A percentile compares a stretch with the other conserved stretches of the same genome.
Evolutionary conservation across 2,329 filamentous ascomycete genomes (phyloP).

Genomic region (Sporothrix globosa): DNA sequence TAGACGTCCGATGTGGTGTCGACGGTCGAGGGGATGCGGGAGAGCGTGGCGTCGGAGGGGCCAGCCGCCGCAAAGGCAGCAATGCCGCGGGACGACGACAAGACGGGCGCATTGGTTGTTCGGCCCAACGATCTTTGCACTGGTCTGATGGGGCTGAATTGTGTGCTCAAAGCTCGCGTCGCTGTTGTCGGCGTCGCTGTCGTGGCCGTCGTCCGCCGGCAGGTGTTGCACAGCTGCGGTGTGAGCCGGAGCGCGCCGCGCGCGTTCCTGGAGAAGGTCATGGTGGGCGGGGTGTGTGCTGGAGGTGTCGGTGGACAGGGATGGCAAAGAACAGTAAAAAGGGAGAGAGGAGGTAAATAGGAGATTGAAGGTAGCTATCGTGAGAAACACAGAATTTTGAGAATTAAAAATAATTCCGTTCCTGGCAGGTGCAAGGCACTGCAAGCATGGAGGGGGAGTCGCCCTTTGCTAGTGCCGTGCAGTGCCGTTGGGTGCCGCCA

Average conservation of each 20-base stretch:
- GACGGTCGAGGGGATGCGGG: conserved; percentile 73
- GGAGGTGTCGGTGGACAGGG: not conserved
- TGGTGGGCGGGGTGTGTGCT: not conserved
- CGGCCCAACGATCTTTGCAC: not conserved
- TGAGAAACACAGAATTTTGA: not conserved
- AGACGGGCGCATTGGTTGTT: conserved; percentile 33
- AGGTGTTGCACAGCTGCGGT: conserved; percentile 24
- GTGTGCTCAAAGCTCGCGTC: conserved; percentile 29
- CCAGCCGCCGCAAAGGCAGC: conserved; percentile 80
- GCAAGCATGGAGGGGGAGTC: not conserved
- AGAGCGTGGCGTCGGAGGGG: conserved; percentile 78
- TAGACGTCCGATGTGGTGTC: conserved; percentile 79
- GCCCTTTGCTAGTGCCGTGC: not conserved
- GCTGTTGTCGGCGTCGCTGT: conserved; percentile 32
- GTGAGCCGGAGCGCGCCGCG: conserved; percentile 23
- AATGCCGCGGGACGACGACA: conserved; percentile 44
- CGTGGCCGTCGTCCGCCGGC: conserved; percentile 50
- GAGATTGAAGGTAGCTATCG: not conserved
- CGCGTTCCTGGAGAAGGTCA: conserved; percentile 26
- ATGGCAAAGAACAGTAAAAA: not conserved
- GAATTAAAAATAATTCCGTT: not conserved
- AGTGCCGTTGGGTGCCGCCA: conserved; percentile 6
- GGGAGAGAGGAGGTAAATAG: not conserved
- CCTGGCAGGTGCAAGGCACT: not conserved
- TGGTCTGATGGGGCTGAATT: not conserved